Base-by-base conservation (phyloP, 2,329 filamentous ascomycete species). In the Aureobasidium mangrovei region DNA sequence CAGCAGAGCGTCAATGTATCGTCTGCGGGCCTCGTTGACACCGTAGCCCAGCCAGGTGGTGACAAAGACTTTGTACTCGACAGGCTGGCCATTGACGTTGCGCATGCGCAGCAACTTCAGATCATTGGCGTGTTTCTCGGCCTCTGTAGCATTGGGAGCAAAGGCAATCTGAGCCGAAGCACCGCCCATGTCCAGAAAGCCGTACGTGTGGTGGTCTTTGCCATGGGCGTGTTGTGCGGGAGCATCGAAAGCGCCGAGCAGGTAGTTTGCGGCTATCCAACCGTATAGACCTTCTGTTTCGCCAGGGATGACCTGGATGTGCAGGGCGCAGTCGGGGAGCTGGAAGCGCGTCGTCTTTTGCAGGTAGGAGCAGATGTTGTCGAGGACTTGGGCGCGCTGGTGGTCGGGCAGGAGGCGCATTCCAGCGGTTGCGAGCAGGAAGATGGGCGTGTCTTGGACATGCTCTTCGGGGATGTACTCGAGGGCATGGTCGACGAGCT, bases 111-210 rank as follows among this genome's bases (percentile, higher is more conserved):
- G 72, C 10, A 97, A 70, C 60, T 90, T 95, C 54, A 98, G 73
- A 66, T 97, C 90, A 58, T 96, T 80, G 0, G 88, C 85, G 67
- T 98, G 94, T 65, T 90, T 93, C 64, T 84, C 80, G 1, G 90
- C 84, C 68, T 98, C 93, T 1, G 93, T 97, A 3, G 80, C 73
- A 69, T 98, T 98, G 1, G 93, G 93, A 2, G 91, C 91, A 69
- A 98, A 98, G 0, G 94, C 93, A 64, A 98, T 97, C 71, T 98
- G 93, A 12, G 93, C 91, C 0, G 91, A 97, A 28, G 93, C 93
- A 49, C 93, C 93, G 47, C 93, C 93, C 94, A 98, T 98, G 67
- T 98, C 93, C 57, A 98, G 74, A 65, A 98, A 98, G 0, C 93
- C 93, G 69, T 97, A 98, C 0, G 93, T 98, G 65, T 91, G 87